These are phyloP conservation scores for Trichoderma parareesei DNA, from an alignment of 495 filamentous ascomycete species.

Conservation along the genomic window DNA sequence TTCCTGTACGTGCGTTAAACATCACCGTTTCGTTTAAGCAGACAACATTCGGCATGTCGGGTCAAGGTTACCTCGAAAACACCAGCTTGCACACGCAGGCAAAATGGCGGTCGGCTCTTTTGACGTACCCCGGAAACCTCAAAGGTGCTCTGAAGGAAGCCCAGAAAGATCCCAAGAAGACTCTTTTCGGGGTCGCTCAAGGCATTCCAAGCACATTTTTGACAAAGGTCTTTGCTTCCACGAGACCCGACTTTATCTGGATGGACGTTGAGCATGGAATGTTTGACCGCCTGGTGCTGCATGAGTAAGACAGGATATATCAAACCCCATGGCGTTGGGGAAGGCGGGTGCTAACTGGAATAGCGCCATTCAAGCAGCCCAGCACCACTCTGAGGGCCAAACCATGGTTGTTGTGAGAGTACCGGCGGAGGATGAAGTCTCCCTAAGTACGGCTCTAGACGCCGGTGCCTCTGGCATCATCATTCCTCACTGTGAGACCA, in stretches of 20 bases:
- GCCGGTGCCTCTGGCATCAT: conserved; percentile 15
- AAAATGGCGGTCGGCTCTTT: conserved; percentile 13
- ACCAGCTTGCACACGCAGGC: conserved; percentile 12
- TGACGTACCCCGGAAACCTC: conserved; percentile 16
- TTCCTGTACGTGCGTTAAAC: background rate
- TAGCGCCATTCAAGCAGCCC: conserved; percentile 13
- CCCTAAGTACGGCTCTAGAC: conserved; percentile 15
- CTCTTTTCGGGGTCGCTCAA: conserved; percentile 11
- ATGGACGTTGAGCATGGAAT: conserved; percentile 13
- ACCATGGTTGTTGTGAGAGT: conserved; percentile 14
- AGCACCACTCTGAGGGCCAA: conserved; percentile 17
- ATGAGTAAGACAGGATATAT: conserved; percentile 1
- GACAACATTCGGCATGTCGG: background rate
- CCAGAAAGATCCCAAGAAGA: conserved; percentile 9
- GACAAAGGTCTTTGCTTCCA: conserved; percentile 11
- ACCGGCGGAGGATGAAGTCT: conserved; percentile 15
- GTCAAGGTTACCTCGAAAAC: background rate
- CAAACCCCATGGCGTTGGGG: background rate
- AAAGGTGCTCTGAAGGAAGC: conserved; percentile 8
- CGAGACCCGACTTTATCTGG: conserved; percentile 11
- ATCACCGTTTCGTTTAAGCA: background rate
- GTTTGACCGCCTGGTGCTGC: conserved; percentile 11
- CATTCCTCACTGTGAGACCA: conserved; percentile 15
- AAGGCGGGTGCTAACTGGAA: background rate
- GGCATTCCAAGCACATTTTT: conserved; percentile 11